Conservation (phyloP, 768 basidiomycete genomes). For the Pleurotus platypus region DNA sequence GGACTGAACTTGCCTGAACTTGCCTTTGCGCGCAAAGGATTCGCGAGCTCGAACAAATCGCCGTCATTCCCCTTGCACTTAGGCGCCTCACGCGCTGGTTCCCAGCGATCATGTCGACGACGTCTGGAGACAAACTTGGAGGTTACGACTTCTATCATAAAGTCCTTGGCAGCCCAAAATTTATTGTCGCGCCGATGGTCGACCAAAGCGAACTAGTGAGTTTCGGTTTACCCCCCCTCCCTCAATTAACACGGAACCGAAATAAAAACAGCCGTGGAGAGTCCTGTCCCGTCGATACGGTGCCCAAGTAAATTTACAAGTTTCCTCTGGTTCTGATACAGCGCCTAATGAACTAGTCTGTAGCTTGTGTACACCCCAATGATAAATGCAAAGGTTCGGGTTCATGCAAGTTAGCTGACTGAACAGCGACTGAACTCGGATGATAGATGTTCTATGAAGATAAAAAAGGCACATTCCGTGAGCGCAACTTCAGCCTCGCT, state of each 20-base stretch:
- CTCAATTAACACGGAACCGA: background rate
- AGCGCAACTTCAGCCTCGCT: slow-evolving; percentile 64
- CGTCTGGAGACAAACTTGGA: slow-evolving; percentile 37
- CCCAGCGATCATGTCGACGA: background rate
- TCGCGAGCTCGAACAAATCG: no score
- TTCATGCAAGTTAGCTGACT: background rate
- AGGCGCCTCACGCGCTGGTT: no score
- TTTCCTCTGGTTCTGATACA: background rate
- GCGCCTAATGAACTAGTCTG: background rate
- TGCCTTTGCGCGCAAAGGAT: background rate
- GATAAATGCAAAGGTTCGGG: slow-evolving; percentile 85
- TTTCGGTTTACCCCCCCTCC: background rate
- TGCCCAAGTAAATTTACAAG: slow-evolving; percentile 52
- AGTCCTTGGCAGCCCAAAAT: slow-evolving; percentile 81
- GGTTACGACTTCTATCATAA: slow-evolving; percentile 85
- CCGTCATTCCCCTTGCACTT: no score
- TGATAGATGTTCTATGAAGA: slow-evolving; percentile 60
- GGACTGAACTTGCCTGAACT: background rate
- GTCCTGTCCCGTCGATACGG: slow-evolving; percentile 79
- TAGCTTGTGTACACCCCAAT: slow-evolving; percentile 95
- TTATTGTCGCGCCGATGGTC: slow-evolving; percentile 96
- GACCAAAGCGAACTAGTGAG: slow-evolving; percentile 94
- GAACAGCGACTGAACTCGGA: no score
- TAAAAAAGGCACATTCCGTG: slow-evolving; percentile 50
- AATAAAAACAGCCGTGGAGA: slow-evolving; percentile 73